These are phyloP conservation scores for Helotiales sp. DNA, from an alignment of 2,329 filamentous ascomycete species.

Conservation along the genomic window DNA sequence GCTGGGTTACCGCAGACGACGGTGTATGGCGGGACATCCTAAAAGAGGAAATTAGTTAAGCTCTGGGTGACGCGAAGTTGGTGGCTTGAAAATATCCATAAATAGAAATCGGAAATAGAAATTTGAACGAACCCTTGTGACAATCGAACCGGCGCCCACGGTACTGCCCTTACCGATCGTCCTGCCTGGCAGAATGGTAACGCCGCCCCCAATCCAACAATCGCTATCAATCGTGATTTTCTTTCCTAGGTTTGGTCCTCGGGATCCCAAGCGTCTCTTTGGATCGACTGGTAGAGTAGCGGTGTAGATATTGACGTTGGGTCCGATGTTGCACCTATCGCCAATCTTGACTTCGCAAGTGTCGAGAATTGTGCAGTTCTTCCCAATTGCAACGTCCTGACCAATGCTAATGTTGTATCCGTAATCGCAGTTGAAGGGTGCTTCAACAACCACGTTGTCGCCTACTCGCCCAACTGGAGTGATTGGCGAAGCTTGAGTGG, in stretches of 20 bases:
- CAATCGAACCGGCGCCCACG: conserved; percentile 58
- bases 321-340: conserved; percentile 75
- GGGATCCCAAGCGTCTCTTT: conserved; percentile 73
- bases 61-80: neutral
- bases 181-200: conserved; percentile 62
- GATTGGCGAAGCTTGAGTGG: conserved; percentile 56
- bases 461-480: conserved; percentile 68
- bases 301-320: conserved; percentile 86
- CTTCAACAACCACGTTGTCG: conserved; percentile 78
- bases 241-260: conserved; percentile 72
- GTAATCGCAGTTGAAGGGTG: conserved; percentile 91
- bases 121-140: conserved; percentile 53
- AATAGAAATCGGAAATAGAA: conserved; percentile 21
- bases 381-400: conserved; percentile 80
- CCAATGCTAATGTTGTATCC: conserved; percentile 93
- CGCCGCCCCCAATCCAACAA: conserved; percentile 67
- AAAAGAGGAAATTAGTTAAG: neutral
- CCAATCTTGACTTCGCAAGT: conserved; percentile 84
- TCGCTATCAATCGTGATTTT: conserved; percentile 77
- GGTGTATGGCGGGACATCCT: conserved; percentile 45
- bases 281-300: conserved; percentile 75
- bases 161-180: conserved; percentile 58
- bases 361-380: conserved; percentile 85
- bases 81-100: neutral
- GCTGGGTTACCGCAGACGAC: conserved; percentile 44